phyloP scores from a whole-genome alignment of 495 filamentous ascomycete genomes.

The Pyrenopolyporus hunteri region DNA sequence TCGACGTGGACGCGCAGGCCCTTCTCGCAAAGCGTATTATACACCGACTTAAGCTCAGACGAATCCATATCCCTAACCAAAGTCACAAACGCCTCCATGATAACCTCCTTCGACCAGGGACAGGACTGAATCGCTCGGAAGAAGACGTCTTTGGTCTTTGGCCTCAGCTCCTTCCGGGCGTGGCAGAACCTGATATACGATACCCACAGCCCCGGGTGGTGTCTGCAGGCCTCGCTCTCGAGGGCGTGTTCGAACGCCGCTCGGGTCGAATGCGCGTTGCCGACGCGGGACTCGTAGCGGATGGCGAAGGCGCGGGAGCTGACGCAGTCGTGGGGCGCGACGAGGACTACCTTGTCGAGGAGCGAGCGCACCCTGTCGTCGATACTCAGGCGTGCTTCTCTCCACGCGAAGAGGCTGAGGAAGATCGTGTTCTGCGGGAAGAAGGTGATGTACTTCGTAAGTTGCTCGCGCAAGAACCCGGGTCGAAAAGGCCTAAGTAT shows the following conservation, averaged over 20 bases:
- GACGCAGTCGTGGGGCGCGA: constrained; percentile 51
- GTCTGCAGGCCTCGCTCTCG: constrained; percentile 43
- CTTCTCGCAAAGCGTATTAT: constrained; percentile 46
- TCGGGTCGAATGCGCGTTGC: constrained; percentile 65
- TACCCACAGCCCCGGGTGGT: constrained; percentile 65
- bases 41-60: constrained; percentile 61
- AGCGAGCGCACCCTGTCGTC: constrained; percentile 73
- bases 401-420: constrained; percentile 72
- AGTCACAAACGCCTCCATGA: constrained; percentile 63
- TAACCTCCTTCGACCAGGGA: constrained; percentile 77
- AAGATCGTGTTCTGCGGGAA: constrained; percentile 85
- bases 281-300: constrained; percentile 63
- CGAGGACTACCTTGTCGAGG: constrained; percentile 55
- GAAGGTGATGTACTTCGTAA: constrained; percentile 61
- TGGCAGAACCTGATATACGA: constrained; percentile 65
- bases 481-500: constrained; percentile 64
- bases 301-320: constrained; percentile 71
- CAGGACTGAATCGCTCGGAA: constrained; percentile 73
- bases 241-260: constrained; percentile 76
- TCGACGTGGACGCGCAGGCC: constrained; percentile 53
- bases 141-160: constrained; percentile 57
- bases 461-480: constrained; percentile 61
- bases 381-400: constrained; percentile 69
- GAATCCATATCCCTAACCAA: constrained; percentile 40
- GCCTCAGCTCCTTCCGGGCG: constrained; percentile 29